Evolutionary conservation across 805 yeast genomes (phyloP), one percentile per base, ranked within the genome.

Genomic region (Wickerhamiella kazuoi): DNA sequence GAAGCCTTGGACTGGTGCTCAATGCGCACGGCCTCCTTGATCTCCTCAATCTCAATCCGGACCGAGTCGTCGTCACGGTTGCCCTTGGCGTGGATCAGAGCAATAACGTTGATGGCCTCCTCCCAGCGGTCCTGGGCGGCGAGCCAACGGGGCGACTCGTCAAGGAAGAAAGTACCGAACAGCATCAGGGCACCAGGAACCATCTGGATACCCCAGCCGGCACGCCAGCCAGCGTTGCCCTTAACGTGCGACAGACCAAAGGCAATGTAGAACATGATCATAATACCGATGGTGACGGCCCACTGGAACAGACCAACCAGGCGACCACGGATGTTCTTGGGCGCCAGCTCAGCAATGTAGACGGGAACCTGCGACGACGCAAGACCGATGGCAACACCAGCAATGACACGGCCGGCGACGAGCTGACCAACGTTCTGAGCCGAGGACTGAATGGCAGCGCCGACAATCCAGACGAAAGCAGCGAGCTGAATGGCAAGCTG

Each of bases 351-450:
- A 8, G 80, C 69, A 40, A 74, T 68, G 53, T 68, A 76, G 34
- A 74, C 74, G 23, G 83, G 83, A 28, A 74, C 77, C 46, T 67
- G 76, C 8, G 78, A 63, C 4, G 80, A 70, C 42, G 77, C 75
- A 39, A 74, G 62, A 46, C 82, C 83, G 41, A 76, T 66, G 50
- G 76, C 80, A 34, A 72, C 46, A 45, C 82, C 83, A 34, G 78
- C 58, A 45, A 76, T 68, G 21, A 74, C 51, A 48, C 80, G 65
- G 20, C 79, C 80, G 44, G 62, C 52, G 50, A 69, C 67, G 42
- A 65, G 57, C 53, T 64, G 69, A 20, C 61, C 65, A 15, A 56
- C 50, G 45, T 63, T 57, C 39, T 54, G 63, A 14, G 72, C 48
- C 6, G 73, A 60, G 42, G 64, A 56, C 49, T 71, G 75, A 34